Base-by-base conservation (phyloP, 2,329 filamentous ascomycete species). In the Arthrobotrys sphaeroides region DNA sequence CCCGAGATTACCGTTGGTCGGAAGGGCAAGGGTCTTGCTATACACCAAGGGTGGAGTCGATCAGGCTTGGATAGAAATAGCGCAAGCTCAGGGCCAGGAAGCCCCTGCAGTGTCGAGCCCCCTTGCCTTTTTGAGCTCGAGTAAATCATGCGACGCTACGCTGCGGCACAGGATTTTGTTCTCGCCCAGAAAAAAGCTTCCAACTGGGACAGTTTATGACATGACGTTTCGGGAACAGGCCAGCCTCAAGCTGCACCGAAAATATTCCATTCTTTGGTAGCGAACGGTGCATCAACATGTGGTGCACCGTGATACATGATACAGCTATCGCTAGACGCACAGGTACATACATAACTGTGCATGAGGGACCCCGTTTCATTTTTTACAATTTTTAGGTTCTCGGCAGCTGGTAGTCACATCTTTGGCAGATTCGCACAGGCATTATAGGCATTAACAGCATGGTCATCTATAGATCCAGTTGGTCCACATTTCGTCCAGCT, bases 211-310 rank as follows among this genome's bases (percentile, higher is more conserved):
- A 36, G 43, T 62, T 62, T 33, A 45, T 7, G 33, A 45, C 42
- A 43, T 42, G 55, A 42, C 43, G 20, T 60, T 43, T n/a, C n/a
- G 18, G 31, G 66, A 55, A 43, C 45, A 55, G 28, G 10, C 26
- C 51, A 55, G 28, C 51, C 31, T 55, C 51, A 45, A 70, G 43
- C 62, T 70, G 66, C 43, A 59, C 22, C 33, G 55, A 70, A 40
- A 55, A 24, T 60, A 26, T 10, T 61, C 24, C 66, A 70, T 70
- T 62, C 38, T 70, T 70, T 62, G 66, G 66, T 70, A 70, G 66
- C 66, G 66, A 70, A 70, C 36, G 31, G 55, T 70, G 66, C 66
- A 43, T 47, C 61, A 51, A 22, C 28, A 53, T 69, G 66, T 55
- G 33, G 16, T 55, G 55, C 45, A 38, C 49, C 26, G 43, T 59